Conservation (phyloP, 2,329 filamentous ascomycete species). For the Ceratocystis huliohia region DNA sequence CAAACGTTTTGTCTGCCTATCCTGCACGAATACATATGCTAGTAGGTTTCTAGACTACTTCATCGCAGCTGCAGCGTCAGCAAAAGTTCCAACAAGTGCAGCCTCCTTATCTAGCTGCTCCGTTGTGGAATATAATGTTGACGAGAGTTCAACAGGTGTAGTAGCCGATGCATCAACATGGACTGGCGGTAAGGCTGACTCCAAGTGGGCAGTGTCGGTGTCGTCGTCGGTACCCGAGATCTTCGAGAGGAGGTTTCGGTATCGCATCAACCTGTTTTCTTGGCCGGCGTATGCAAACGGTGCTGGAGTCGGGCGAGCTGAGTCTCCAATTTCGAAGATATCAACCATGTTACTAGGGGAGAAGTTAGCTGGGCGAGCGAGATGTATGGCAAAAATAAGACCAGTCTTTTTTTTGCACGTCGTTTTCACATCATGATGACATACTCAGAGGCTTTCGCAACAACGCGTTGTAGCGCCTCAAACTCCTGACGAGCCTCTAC, state of each 20-base stretch:
- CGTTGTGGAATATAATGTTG: not conserved
- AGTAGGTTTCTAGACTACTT: not conserved
- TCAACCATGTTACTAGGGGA: slow-evolving; percentile 49
- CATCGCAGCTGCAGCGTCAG: slow-evolving; percentile 44
- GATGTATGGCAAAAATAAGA: not conserved
- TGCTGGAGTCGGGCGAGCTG: slow-evolving; percentile 28
- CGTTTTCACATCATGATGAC: slow-evolving; percentile 22
- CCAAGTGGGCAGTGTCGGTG: slow-evolving; percentile 37
- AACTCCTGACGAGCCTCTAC: slow-evolving; percentile 51
- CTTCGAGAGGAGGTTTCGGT: slow-evolving; percentile 50
- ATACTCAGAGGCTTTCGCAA: slow-evolving; percentile 52
- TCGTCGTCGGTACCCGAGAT: slow-evolving; percentile 36
- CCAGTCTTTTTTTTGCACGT: slow-evolving; percentile 9
- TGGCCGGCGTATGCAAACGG: slow-evolving; percentile 41
- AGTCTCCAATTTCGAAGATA: slow-evolving; percentile 49
- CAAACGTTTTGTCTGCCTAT: no score
- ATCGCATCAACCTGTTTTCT: slow-evolving; percentile 43
- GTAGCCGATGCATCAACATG: slow-evolving; percentile 33
- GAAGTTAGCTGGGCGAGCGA: slow-evolving; percentile 19
- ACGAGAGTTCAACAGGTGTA: slow-evolving; percentile 38
- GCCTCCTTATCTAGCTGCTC: slow-evolving; percentile 36
- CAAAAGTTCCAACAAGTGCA: slow-evolving; percentile 48
- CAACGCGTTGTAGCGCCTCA: slow-evolving; percentile 51
- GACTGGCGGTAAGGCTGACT: slow-evolving; percentile 28
- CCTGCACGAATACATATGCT: no score